Conservation (phyloP, 768 basidiomycete genomes). For the Neoboletus magnificus region DNA sequence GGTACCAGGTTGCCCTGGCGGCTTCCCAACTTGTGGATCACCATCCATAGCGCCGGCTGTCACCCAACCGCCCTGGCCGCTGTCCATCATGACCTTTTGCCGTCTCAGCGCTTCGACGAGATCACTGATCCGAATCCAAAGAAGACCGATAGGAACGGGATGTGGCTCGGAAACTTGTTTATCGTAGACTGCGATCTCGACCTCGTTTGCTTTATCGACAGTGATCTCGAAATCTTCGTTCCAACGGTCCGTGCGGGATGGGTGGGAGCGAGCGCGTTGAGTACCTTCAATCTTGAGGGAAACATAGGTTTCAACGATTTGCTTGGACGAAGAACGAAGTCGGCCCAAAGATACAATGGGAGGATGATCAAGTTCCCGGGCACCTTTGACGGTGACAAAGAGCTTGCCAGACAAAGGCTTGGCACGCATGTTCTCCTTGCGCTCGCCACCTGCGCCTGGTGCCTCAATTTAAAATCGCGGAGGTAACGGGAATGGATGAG, state of each 20-base stretch:
- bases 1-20: conserved; percentile 49
- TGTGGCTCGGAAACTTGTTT: conserved; percentile 79
- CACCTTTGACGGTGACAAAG: conserved; percentile 81
- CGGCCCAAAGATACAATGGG: conserved; percentile 61
- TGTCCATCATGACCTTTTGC: conserved; percentile 88
- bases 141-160: conserved; percentile 85
- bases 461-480: conserved; percentile 26
- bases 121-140: conserved; percentile 94
- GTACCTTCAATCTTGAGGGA: conserved; percentile 97
- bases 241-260: conserved; percentile 94
- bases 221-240: conserved; percentile 95
- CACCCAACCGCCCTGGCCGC: conserved; percentile 90
- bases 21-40: conserved; percentile 44
- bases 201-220: conserved; percentile 98
- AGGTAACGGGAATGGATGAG: neutral
- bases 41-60: conserved; percentile 88
- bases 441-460: conserved; percentile 71
- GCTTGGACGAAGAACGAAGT: conserved; percentile 76
- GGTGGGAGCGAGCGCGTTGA: conserved; percentile 87
- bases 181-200: conserved; percentile 95
- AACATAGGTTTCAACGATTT: conserved; percentile 77
- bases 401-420: conserved; percentile 94
- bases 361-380: conserved; percentile 93
- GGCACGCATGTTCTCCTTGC: conserved; percentile 88
- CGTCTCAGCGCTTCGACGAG: conserved; percentile 89